Conservation (phyloP, 371 early-diverging fungal species). For the Haplosporangium sp. region DNA sequence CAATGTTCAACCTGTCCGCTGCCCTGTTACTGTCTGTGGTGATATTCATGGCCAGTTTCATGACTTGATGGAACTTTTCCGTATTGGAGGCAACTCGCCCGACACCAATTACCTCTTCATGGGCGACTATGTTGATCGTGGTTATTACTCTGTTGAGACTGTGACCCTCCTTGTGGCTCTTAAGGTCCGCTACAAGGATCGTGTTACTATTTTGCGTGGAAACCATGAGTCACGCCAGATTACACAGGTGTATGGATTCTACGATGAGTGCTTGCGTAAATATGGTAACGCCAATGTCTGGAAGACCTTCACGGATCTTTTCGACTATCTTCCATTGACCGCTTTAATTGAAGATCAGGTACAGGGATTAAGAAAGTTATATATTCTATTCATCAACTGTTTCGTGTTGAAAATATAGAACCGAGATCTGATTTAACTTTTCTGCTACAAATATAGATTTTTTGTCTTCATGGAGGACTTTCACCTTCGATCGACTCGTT, state of each 20-base stretch:
- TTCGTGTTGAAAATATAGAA: too few species aligned
- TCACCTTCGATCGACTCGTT: constrained; percentile 98
- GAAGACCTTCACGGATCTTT: constrained; percentile 98
- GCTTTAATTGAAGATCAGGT: constrained; percentile 93
- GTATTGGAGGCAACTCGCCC: constrained; percentile 97
- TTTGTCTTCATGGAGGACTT: constrained; percentile 99
- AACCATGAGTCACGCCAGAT: constrained; percentile 99
- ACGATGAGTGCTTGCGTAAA: constrained; percentile 99
- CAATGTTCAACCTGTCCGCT: constrained; percentile 95
- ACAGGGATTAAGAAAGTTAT: not conserved
- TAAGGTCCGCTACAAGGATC: constrained; percentile 95
- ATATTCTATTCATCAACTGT: too few species aligned
- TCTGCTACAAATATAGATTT: constrained; percentile 56
- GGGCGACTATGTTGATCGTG: constrained; percentile 99
- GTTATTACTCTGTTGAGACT: constrained; percentile 99
- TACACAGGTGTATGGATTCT: constrained; percentile 99
- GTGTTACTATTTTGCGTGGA: constrained; percentile 98
- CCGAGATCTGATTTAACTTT: not conserved
- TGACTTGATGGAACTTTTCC: constrained; percentile 98
- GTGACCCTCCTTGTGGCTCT: constrained; percentile 95
- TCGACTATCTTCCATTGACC: constrained; percentile 98
- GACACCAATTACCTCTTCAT: constrained; percentile 99
- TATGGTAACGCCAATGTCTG: constrained; percentile 99
- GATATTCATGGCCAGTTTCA: constrained; percentile 99
- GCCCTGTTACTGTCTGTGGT: constrained; percentile 98